These are phyloP conservation scores for Pleurotus tuoliensis DNA, from an alignment of 768 basidiomycete genomes.

Conservation along the genomic window DNA sequence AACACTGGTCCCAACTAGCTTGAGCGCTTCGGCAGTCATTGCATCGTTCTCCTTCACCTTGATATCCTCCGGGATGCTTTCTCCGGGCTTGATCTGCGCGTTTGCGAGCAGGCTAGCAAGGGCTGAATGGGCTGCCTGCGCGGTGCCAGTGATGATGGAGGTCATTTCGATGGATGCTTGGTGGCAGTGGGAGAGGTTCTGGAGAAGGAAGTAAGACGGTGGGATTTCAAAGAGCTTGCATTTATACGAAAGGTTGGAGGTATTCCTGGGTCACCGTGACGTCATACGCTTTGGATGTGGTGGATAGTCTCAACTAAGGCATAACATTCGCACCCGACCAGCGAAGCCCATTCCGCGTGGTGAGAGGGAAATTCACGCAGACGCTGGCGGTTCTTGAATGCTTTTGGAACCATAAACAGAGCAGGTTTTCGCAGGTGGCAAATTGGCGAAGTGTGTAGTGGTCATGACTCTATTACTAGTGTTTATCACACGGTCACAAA, in stretches of 20 bases:
- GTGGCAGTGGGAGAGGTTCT: too few relatives aligned
- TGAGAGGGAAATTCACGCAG: too few relatives aligned
- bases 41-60: conserved; percentile 60
- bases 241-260: too few relatives aligned
- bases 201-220: too few relatives aligned
- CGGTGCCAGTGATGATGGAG: conserved; percentile 40
- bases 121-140: conserved; percentile 51
- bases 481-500: not conserved
- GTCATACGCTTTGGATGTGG: too few relatives aligned
- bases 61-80: conserved; percentile 38
- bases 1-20: conserved; percentile 56
- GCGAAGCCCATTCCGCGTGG: too few relatives aligned
- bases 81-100: conserved; percentile 46
- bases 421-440: not conserved
- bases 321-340: too few relatives aligned
- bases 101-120: conserved; percentile 45
- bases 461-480: not conserved
- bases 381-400: too few relatives aligned
- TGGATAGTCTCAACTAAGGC: too few relatives aligned
- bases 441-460: not conserved
- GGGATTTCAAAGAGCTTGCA: too few relatives aligned
- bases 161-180: conserved; percentile 30
- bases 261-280: too few relatives aligned
- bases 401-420: too few relatives aligned
- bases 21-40: conserved; percentile 35